A percentile compares a stretch with the other conserved stretches of the same genome.
Conservation (phyloP, 176 grass and related monocot species). For the barley (Hordeum vulgare) region DNA sequence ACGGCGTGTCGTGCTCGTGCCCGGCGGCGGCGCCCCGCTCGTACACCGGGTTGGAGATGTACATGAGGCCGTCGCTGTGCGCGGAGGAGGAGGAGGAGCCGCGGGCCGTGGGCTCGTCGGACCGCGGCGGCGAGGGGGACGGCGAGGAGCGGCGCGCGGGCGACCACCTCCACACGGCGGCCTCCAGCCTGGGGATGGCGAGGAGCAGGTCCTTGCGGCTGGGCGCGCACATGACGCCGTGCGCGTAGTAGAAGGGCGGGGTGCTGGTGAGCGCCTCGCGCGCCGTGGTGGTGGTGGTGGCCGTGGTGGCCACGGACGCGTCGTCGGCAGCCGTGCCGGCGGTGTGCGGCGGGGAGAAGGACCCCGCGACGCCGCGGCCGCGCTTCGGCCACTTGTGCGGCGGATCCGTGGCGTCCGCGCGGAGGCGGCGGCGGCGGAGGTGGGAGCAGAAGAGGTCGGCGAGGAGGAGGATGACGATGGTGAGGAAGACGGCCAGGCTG, state of each 20-base stretch:
- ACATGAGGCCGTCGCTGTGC: conserved; percentile 24
- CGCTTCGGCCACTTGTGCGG: neutral
- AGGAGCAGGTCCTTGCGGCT: conserved; percentile 44
- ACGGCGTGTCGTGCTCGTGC: neutral
- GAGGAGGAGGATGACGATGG: conserved; percentile 42
- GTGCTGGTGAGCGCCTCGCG: conserved; percentile 39
- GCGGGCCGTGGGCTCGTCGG: neutral
- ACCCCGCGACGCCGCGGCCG: no score
- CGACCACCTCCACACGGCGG: conserved; percentile 43
- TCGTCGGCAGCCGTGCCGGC: neutral
- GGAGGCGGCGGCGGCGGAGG: conserved; percentile 21
- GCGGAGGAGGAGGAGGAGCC: conserved; percentile 26
- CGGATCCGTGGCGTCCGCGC: neutral
- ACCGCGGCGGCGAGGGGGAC: neutral
- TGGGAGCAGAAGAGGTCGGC: conserved; percentile 52
- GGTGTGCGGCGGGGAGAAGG: neutral
- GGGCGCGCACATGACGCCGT: conserved; percentile 42
- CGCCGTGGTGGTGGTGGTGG: neutral
- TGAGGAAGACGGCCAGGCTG: conserved; percentile 45
- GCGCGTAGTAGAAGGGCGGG: conserved; percentile 51
- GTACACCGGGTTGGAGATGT: conserved; percentile 59
- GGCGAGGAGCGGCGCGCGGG: conserved; percentile 26
- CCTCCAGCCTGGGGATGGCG: conserved; percentile 45
- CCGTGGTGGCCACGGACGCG: conserved; percentile 13
- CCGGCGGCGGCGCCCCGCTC: neutral